Percentiles rank a stretch among this genome's conserved stretches.
phyloP scores from a whole-genome alignment of 106 monocot species.

The Xerophyta viscosa region DNA sequence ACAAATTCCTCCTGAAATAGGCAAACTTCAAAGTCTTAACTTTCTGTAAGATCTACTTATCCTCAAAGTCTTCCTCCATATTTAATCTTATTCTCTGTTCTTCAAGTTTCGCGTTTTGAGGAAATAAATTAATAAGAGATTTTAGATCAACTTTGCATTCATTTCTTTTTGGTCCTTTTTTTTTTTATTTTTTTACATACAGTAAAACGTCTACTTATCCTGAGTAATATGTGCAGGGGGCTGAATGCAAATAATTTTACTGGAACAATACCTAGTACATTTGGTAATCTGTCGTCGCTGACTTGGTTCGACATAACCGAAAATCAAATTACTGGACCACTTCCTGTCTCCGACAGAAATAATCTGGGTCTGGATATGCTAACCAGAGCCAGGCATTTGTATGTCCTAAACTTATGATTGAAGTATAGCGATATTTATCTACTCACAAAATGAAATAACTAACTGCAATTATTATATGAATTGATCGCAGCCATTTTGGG shows the following conservation, averaged over 20 bases:
- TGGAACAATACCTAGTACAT: constrained; percentile 41
- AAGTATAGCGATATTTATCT: not conserved
- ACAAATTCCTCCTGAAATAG: constrained; percentile 51
- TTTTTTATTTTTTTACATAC: too few relatives aligned
- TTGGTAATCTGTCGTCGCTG: constrained; percentile 47
- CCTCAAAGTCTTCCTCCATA: not conserved
- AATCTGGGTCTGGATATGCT: constrained; percentile 52
- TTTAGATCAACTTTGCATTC: too few relatives aligned
- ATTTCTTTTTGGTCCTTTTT: too few relatives aligned
- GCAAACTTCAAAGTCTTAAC: constrained; percentile 30
- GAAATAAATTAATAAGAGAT: too few relatives aligned
- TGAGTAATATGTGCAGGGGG: too few relatives aligned
- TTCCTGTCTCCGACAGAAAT: constrained; percentile 34
- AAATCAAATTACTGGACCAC: constrained; percentile 45
- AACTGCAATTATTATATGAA: too few relatives aligned
- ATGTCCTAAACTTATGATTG: constrained; percentile 7
- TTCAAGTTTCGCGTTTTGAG: too few relatives aligned
- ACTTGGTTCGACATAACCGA: constrained; percentile 50
- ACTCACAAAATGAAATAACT: too few relatives aligned
- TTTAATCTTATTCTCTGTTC: too few relatives aligned
- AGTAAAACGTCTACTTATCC: too few relatives aligned
- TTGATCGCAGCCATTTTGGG: constrained; percentile 62
- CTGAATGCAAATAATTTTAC: constrained; percentile 53
- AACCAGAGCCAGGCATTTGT: constrained; percentile 59
- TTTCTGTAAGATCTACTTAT: constrained; percentile 52